Evolutionary conservation across 371 early-diverging fungal genomes (phyloP).

Genomic region (Basidiobolus heterosporus): DNA sequence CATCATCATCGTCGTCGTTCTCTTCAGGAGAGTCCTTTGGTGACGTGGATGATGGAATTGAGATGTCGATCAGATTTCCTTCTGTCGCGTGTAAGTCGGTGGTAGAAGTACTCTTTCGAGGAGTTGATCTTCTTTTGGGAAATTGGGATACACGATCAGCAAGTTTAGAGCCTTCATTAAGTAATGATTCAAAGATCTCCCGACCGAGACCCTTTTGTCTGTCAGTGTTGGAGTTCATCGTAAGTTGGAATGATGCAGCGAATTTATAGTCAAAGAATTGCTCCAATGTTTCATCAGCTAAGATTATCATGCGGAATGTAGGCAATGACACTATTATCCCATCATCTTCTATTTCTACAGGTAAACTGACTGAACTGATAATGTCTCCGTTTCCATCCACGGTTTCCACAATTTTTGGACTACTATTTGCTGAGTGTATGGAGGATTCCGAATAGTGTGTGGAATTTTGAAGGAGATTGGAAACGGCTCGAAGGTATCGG

Average conservation of each 20-base stretch:
- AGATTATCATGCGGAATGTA: slow-evolving; percentile 46
- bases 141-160: background rate
- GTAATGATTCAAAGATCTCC: background rate
- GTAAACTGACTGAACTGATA: background rate
- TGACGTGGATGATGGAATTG: background rate
- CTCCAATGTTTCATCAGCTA: slow-evolving; percentile 55
- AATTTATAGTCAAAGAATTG: slow-evolving; percentile 49
- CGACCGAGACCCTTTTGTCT: too few species aligned
- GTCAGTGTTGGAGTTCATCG: background rate
- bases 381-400: slow-evolving; percentile 1
- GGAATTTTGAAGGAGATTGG: slow-evolving; percentile 47
- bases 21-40: background rate
- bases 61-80: background rate
- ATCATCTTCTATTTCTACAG: slow-evolving; percentile 2
- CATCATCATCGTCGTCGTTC: background rate
- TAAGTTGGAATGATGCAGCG: slow-evolving; percentile 36
- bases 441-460: slow-evolving; percentile 41
- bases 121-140: too few species aligned
- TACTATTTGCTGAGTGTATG: slow-evolving; percentile 2
- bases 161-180: background rate
- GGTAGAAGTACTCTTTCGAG: too few species aligned
- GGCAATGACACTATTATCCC: slow-evolving; percentile 16
- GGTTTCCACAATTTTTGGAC: background rate
- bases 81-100: background rate
- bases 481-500: slow-evolving; percentile 42